Evolutionary conservation across 2,329 filamentous ascomycete genomes (phyloP), one percentile per base, ranked within the genome.

Genomic region (Botrytis squamosa): DNA sequence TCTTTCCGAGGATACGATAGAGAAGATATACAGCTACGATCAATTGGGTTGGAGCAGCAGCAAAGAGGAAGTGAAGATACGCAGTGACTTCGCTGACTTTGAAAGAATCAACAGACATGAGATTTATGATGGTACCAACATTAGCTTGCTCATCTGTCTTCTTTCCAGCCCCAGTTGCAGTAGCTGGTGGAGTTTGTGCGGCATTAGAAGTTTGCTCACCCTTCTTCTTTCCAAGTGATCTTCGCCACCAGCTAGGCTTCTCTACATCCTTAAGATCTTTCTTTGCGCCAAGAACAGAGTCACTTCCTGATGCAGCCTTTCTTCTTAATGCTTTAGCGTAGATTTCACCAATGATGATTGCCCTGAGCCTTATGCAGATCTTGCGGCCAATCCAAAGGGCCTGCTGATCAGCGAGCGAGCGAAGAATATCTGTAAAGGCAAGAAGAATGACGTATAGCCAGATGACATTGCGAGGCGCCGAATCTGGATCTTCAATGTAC

Each of bases 91-190:
- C 96, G 75, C 93, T 93, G 72, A 99, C 94, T 84, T 99, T 99
- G 89, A 98, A 98, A 66, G 95, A 98, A 85, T 99, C 97, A 59
- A 99, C 97, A 18, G 96, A 97, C 96, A 99, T 99, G 77, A 99
- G 86, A 82, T 98, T 99, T 85, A 99, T 99, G 80, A 99, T 98
- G n/a, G 96, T 97, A 76, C 97, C 96, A 69, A 97, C 88, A 75
- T 96, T 98, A 57, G 94, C 95, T 84, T 97, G 94, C 74, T 92
- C 88, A 75, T 94, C 91, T 29, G 84, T 80, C 3, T 78, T 78
- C 70, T 84, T 80, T 36, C 71, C 38, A 3, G 70, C 73, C 16
- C 76, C 60, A 42, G 75, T 73, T 40, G 71, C 44, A 16, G 36
- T 52, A 18, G 70, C 71, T 22, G 71, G 71, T 10, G 71, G 59